phyloP scores from a whole-genome alignment of 2,329 filamentous ascomycete species.

The Aspergillus glaucus region DNA sequence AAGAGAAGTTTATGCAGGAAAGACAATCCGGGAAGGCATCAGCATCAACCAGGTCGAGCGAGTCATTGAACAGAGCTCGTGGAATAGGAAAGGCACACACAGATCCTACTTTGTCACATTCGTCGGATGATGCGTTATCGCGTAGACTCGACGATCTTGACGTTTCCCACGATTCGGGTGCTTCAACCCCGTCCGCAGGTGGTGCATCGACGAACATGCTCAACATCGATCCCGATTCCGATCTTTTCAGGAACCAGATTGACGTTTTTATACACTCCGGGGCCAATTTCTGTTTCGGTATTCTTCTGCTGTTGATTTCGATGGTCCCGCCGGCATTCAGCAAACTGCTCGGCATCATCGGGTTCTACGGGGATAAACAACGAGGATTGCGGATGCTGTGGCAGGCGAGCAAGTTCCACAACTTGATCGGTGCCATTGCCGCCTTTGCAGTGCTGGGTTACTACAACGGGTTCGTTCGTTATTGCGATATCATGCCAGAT shows the following conservation, averaged over 20 bases:
- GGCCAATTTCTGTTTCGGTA: conserved; percentile 81
- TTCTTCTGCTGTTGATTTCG: conserved; percentile 79
- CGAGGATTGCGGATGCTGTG: conserved; percentile 80
- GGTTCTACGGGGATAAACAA: conserved; percentile 82
- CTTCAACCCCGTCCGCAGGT: conserved; percentile 14
- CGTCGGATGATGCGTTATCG: conserved; percentile 12
- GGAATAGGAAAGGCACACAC: neutral
- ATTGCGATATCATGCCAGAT: conserved; percentile 77
- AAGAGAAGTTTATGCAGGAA: conserved; percentile 52
- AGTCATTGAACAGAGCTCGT: neutral
- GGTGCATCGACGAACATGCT: conserved; percentile 25
- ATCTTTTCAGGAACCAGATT: conserved; percentile 65
- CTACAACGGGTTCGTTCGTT: conserved; percentile 80
- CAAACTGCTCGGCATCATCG: conserved; percentile 79
- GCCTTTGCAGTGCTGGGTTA: conserved; percentile 75
- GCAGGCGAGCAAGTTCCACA: conserved; percentile 77
- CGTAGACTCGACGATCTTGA: conserved; percentile 19
- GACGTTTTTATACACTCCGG: conserved; percentile 88
- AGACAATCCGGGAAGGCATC: conserved; percentile 8
- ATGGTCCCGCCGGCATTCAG: conserved; percentile 87
- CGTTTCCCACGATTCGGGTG: conserved; percentile 10
- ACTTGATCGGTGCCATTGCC: conserved; percentile 88
- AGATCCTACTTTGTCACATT: conserved; percentile 1
- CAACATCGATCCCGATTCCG: conserved; percentile 51
- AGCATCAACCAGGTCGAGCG: conserved; percentile 4